phyloP scores from a whole-genome alignment of 2,329 filamentous ascomycete genomes.

The Stachybotrys chlorohalonatus region DNA sequence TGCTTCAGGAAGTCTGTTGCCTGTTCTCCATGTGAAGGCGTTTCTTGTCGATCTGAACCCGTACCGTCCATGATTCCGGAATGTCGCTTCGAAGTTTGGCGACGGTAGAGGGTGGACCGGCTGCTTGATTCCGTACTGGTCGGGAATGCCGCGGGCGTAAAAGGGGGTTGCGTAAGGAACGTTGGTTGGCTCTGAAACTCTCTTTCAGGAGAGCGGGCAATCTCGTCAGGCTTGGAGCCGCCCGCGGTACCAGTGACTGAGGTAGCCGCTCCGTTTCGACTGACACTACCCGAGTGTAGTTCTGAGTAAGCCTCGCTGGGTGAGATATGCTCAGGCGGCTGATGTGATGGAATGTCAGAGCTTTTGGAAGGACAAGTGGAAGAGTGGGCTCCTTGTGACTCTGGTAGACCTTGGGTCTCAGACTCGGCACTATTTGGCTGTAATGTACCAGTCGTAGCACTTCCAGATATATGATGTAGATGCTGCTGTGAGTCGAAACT shows the following conservation, averaged over 20 bases:
- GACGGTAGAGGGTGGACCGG: not conserved
- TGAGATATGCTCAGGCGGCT: not conserved
- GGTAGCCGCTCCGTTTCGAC: not conserved
- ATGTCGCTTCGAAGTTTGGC: not conserved
- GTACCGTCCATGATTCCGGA: slow-evolving; percentile 1
- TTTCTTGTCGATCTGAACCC: not conserved
- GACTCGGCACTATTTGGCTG: not conserved
- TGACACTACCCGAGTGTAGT: not conserved
- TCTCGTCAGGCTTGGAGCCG: not conserved
- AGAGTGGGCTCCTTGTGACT: not conserved
- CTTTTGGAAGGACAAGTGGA: not conserved
- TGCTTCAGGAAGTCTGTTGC: slow-evolving; percentile 8
- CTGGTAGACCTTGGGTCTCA: not conserved
- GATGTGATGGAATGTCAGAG: slow-evolving; percentile 3
- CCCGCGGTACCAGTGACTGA: not conserved
- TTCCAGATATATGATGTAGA: not conserved
- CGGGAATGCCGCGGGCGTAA: not conserved
- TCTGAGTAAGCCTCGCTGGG: not conserved
- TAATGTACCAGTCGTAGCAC: not conserved
- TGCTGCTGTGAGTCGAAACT: not conserved
- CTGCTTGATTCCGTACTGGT: not conserved
- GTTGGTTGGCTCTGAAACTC: slow-evolving; percentile 1
- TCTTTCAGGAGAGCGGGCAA: not conserved
- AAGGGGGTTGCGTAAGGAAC: slow-evolving; percentile 7
- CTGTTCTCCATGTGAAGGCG: not conserved